Percentiles rank a stretch among this genome's conserved stretches.
Evolutionary conservation across 208 protist species (phyloP).

Genomic region (Leishmania amazonensis): DNA sequence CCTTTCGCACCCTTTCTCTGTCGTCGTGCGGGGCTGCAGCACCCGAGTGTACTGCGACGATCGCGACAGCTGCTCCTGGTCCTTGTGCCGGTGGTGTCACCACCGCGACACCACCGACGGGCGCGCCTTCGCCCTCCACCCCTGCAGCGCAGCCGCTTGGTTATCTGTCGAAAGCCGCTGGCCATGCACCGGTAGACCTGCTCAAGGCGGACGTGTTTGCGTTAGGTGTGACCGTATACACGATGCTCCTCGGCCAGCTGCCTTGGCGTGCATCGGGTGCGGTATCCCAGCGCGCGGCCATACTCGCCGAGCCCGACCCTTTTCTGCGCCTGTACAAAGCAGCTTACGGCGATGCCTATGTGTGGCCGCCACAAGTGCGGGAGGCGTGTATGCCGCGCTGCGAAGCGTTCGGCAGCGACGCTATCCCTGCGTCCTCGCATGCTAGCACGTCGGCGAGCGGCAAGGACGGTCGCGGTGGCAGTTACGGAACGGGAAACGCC

Average conservation of each 20-base stretch:
- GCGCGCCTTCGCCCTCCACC: neutral
- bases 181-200: slow-evolving; percentile 39
- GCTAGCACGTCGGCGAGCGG: neutral
- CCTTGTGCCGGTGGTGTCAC: neutral
- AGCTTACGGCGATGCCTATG: slow-evolving; percentile 34
- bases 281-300: slow-evolving; percentile 49
- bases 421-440: neutral
- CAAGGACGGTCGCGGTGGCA: neutral
- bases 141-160: neutral
- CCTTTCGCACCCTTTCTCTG: neutral
- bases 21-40: neutral
- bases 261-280: slow-evolving; percentile 52
- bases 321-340: slow-evolving; percentile 43
- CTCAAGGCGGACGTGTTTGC: slow-evolving; percentile 77
- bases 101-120: neutral
- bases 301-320: slow-evolving; percentile 49
- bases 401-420: neutral
- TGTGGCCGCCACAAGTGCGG: slow-evolving; percentile 13
- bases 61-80: neutral
- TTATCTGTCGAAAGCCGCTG: neutral
- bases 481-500: neutral
- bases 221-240: slow-evolving; percentile 68
- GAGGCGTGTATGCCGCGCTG: neutral
- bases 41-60: neutral
- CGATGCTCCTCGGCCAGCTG: slow-evolving; percentile 64